Conservation (phyloP, 2,329 filamentous ascomycete species). For the Fusarium pilosicola region DNA sequence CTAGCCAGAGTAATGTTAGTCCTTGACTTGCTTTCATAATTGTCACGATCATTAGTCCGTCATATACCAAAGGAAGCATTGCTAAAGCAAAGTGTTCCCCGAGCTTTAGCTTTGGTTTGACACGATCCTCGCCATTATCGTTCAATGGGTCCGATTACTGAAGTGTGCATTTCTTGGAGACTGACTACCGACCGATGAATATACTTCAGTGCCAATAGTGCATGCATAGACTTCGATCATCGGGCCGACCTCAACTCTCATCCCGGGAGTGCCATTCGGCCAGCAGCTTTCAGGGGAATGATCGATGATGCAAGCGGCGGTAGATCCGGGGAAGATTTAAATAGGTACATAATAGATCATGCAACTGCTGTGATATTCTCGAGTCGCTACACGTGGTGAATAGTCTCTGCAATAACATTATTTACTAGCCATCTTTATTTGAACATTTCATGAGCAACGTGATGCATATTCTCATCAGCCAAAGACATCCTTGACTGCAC, state of each 20-base stretch:
- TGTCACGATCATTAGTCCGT: background rate
- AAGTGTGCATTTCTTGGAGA: background rate
- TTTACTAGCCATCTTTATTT: constrained; percentile 1
- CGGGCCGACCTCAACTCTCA: constrained; percentile 15
- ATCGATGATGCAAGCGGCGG: background rate
- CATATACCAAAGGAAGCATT: background rate
- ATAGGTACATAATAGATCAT: background rate
- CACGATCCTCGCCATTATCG: background rate
- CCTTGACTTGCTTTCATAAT: background rate
- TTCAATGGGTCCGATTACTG: background rate
- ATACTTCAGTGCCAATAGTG: background rate
- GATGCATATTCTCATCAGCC: constrained; percentile 17
- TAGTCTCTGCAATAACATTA: background rate
- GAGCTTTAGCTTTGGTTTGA: background rate
- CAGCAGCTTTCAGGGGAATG: background rate
- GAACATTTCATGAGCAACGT: constrained; percentile 24
- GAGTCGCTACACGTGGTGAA: background rate
- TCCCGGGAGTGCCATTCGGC: background rate
- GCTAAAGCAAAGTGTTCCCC: background rate
- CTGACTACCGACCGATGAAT: background rate
- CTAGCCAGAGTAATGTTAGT: background rate
- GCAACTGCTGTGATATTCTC: background rate
- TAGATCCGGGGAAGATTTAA: constrained; percentile 8
- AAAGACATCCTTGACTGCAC: background rate
- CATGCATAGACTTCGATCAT: constrained; percentile 12